Percentiles rank a stretch among this genome's conserved stretches.
These are phyloP conservation scores for Corymbia calophylla DNA, from an alignment of 441 rosid species.

Conservation along the genomic window DNA sequence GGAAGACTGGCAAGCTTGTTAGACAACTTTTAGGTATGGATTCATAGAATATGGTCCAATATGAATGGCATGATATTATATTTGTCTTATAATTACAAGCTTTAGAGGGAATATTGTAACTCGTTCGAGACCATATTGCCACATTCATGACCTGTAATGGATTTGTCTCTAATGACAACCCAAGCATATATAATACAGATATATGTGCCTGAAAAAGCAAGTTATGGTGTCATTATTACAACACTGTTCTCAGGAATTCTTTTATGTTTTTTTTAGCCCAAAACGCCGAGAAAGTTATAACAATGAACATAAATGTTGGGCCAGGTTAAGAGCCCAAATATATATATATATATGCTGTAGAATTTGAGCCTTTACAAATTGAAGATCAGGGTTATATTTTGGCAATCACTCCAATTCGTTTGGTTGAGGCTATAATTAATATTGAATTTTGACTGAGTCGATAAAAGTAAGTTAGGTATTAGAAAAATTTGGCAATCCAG, in stretches of 20 bases:
- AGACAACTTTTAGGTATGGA: background rate
- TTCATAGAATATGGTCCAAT: background rate
- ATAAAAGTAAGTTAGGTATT: background rate
- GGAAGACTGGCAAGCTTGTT: background rate
- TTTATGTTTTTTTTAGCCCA: background rate
- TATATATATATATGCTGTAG: background rate
- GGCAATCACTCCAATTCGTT: background rate
- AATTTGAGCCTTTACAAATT: background rate
- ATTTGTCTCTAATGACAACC: background rate
- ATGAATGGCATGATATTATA: background rate
- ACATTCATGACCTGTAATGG: background rate
- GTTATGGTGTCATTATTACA: background rate
- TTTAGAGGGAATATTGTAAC: background rate
- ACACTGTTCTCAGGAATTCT: background rate
- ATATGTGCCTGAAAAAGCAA: background rate
- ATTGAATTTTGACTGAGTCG: background rate
- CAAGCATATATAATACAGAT: background rate
- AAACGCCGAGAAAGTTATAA: background rate
- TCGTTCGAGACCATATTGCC: background rate
- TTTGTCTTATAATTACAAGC: background rate
- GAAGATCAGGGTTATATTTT: background rate
- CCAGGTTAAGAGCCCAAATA: background rate
- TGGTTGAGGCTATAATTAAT: background rate
- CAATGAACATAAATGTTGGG: background rate
- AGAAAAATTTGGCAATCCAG: background rate